These are phyloP conservation scores for Aspergillus japonicus DNA, from an alignment of 2,329 filamentous ascomycete genomes.

Conservation along the genomic window DNA sequence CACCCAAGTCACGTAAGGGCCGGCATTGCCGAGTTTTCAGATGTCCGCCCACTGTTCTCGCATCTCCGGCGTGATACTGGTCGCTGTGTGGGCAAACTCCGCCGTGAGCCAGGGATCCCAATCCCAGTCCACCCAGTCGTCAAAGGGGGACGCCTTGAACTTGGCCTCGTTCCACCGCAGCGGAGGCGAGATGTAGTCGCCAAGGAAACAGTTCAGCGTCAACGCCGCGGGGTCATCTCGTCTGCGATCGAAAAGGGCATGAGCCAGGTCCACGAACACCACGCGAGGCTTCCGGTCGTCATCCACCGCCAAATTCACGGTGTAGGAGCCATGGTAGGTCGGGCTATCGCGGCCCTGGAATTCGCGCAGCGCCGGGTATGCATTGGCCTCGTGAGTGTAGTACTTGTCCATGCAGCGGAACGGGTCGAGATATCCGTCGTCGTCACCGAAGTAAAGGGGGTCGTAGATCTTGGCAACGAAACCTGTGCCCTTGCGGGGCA, in stretches of 20 bases:
- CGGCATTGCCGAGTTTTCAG: too few species aligned
- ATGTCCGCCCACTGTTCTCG: conserved; percentile 2
- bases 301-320: conserved; percentile 19
- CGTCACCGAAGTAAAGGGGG: conserved; percentile 25
- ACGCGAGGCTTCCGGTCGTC: not conserved
- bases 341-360: conserved; percentile 23
- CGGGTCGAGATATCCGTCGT: conserved; percentile 21
- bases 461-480: conserved; percentile 27
- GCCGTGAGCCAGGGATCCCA: conserved; percentile 21
- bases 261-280: conserved; percentile 22
- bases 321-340: conserved; percentile 26
- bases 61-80: conserved; percentile 21
- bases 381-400: conserved; percentile 25
- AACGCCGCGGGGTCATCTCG: conserved; percentile 11
- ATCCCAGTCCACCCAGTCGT: conserved; percentile 26
- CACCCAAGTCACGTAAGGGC: too few species aligned
- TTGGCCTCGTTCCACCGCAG: conserved; percentile 23
- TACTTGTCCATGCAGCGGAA: conserved; percentile 24
- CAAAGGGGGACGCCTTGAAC: conserved; percentile 12
- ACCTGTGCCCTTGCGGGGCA: conserved; percentile 9
- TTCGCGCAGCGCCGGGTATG: conserved; percentile 17
- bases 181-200: conserved; percentile 21
- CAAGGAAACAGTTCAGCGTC: conserved; percentile 7
- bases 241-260: conserved; percentile 17
- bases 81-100: conserved; percentile 21